A percentile compares a stretch with the other conserved stretches of the same genome.
Evolutionary conservation across 257 asterid genomes (phyloP).

Genomic region (Cynanchum wilfordii): DNA sequence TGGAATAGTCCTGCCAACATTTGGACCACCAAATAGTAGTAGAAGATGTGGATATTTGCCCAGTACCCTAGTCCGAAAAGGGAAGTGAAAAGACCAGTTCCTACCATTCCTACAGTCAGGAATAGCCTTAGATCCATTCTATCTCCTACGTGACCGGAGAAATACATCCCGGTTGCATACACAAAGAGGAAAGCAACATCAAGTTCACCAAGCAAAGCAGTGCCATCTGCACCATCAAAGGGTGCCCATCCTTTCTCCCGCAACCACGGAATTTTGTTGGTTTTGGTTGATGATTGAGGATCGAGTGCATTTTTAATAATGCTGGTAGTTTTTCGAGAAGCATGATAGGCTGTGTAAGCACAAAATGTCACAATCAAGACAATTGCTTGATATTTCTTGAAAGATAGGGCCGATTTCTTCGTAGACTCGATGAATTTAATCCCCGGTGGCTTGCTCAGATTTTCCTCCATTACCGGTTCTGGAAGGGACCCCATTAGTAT

Average conservation of each 20-base stretch:
- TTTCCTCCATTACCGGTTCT: constrained; percentile 26
- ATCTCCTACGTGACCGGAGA: constrained; percentile 90
- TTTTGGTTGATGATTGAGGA: constrained; percentile 56
- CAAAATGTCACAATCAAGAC: constrained; percentile 77
- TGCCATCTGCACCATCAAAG: constrained; percentile 67
- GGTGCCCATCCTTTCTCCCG: constrained; percentile 87
- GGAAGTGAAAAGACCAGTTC: constrained; percentile 91
- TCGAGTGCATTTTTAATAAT: constrained; percentile 92
- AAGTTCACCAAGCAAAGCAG: constrained; percentile 80
- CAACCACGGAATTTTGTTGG: constrained; percentile 24
- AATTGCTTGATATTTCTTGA: constrained; percentile 69
- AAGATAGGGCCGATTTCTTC: constrained; percentile 58
- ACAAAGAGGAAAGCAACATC: constrained; percentile 90
- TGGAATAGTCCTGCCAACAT: constrained; percentile 94
- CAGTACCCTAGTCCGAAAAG: constrained; percentile 88
- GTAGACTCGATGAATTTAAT: constrained; percentile 47
- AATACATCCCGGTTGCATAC: constrained; percentile 83
- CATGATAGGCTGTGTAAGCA: constrained; percentile 77
- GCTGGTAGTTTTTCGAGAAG: constrained; percentile 90
- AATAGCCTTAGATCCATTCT: constrained; percentile 79
- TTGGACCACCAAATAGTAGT: constrained; percentile 68
- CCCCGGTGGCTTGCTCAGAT: constrained; percentile 56
- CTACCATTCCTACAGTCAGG: constrained; percentile 83
- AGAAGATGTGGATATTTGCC: constrained; percentile 65
- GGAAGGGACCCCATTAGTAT: constrained; percentile 51